phyloP scores from a whole-genome alignment of 129 eudicot species.

The Centaurea solstitialis region DNA sequence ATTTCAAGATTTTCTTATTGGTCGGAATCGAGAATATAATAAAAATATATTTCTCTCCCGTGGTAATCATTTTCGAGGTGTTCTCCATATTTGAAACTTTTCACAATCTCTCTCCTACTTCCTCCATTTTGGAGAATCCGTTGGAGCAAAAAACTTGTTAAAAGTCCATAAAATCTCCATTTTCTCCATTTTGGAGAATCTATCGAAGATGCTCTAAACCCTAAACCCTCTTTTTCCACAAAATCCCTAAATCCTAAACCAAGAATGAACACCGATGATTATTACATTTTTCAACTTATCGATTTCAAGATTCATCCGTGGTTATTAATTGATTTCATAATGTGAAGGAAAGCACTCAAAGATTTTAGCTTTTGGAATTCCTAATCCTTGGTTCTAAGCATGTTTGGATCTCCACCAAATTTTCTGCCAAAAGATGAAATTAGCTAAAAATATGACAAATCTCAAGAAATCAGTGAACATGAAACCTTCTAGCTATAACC shows the following conservation, averaged over 20 bases:
- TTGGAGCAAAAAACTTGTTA: no score
- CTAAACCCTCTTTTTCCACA: no score
- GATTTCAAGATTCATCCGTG: not conserved
- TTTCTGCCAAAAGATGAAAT: not conserved
- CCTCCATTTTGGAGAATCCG: no score
- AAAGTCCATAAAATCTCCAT: no score
- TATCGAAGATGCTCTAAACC: no score
- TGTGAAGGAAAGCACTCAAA: not conserved
- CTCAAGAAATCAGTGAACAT: conserved; percentile 2
- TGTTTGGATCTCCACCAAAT: not conserved
- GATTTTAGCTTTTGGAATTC: not conserved
- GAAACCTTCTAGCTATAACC: conserved; percentile 4
- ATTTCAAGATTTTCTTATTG: no score
- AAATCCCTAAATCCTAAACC: not conserved
- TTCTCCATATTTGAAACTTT: no score
- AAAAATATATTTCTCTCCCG: no score
- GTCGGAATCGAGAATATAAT: no score
- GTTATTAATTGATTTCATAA: not conserved
- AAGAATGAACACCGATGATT: not conserved
- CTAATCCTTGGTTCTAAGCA: not conserved
- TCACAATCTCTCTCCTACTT: no score
- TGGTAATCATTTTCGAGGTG: no score
- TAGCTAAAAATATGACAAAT: not conserved
- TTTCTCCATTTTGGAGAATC: no score
- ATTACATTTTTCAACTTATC: not conserved